phyloP scores from a whole-genome alignment of 164 flowering plant genomes.

The Sextonia rubra region DNA sequence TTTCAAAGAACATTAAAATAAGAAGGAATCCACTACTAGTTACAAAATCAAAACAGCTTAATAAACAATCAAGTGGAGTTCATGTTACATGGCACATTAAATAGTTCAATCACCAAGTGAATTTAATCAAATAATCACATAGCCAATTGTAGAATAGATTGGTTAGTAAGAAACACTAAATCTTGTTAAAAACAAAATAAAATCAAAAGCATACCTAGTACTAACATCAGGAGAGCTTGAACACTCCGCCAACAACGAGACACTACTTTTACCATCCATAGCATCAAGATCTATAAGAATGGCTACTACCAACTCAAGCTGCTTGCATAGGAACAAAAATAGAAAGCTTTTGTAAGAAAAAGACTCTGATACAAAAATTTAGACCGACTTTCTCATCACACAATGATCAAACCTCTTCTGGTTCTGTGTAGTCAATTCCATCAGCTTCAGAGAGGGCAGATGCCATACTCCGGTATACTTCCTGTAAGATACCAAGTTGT shows the following conservation, averaged over 20 bases:
- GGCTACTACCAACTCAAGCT: constrained; percentile 84
- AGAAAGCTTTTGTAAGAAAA: constrained; percentile 9
- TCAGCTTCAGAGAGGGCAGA: constrained; percentile 92
- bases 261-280: constrained; percentile 98
- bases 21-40: background rate
- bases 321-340: constrained; percentile 20
- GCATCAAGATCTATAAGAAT: constrained; percentile 98
- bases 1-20: too few species aligned
- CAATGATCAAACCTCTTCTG: constrained; percentile 72
- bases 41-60: background rate
- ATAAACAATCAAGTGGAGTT: background rate
- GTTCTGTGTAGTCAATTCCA: constrained; percentile 90
- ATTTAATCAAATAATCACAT: too few species aligned
- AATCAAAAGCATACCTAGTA: constrained; percentile 52
- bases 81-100: background rate
- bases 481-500: constrained; percentile 38
- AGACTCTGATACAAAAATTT: background rate
- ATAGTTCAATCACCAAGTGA: background rate
- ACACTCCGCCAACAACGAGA: constrained; percentile 79
- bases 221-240: constrained; percentile 89
- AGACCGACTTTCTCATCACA: background rate
- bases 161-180: background rate
- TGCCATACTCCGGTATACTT: constrained; percentile 84
- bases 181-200: too few species aligned
- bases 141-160: background rate